Percentiles rank a stretch among this genome's conserved stretches.
phyloP scores from a whole-genome alignment of 2,329 filamentous ascomycete genomes.

The Ilyonectria destructans region DNA sequence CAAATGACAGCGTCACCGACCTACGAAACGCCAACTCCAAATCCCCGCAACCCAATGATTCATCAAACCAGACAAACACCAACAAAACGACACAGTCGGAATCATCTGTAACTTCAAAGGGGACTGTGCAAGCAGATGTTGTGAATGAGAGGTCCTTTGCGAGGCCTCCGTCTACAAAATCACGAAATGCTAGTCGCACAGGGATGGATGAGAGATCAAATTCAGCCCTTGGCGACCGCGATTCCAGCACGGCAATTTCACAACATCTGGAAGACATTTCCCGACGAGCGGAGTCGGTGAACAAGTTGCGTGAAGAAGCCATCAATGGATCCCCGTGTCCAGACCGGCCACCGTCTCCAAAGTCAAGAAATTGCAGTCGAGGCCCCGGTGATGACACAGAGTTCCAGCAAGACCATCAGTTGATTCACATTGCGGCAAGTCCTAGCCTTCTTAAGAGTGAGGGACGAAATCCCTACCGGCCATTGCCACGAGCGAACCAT shows the following conservation, averaged over 20 bases:
- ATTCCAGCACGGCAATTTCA: conserved; percentile 29
- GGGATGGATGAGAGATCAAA: conserved; percentile 43
- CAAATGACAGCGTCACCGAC: not conserved
- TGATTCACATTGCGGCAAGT: conserved; percentile 35
- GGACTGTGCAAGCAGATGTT: not conserved
- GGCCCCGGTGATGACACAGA: not conserved
- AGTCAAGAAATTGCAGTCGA: conserved; percentile 19
- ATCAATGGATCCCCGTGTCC: conserved; percentile 2
- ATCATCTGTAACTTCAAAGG: conserved; percentile 13
- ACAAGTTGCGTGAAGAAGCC: conserved; percentile 10
- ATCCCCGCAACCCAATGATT: conserved; percentile 25
- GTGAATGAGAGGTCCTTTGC: not conserved
- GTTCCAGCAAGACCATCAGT: not conserved
- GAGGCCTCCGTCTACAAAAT: conserved; percentile 54
- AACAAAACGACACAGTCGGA: conserved; percentile 1
- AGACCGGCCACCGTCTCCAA: conserved; percentile 14
- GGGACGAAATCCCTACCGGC: not conserved
- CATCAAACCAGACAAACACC: conserved; percentile 25
- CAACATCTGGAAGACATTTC: conserved; percentile 47
- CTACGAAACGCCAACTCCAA: conserved; percentile 7
- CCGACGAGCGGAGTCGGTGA: conserved; percentile 45
- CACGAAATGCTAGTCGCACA: conserved; percentile 55
- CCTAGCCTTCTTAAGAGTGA: conserved; percentile 32
- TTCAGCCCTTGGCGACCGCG: conserved; percentile 35
- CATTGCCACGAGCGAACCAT: not conserved